A percentile compares a stretch with the other conserved stretches of the same genome.
phyloP scores from a whole-genome alignment of 2,329 filamentous ascomycete species.

The Venturia pyrina region DNA sequence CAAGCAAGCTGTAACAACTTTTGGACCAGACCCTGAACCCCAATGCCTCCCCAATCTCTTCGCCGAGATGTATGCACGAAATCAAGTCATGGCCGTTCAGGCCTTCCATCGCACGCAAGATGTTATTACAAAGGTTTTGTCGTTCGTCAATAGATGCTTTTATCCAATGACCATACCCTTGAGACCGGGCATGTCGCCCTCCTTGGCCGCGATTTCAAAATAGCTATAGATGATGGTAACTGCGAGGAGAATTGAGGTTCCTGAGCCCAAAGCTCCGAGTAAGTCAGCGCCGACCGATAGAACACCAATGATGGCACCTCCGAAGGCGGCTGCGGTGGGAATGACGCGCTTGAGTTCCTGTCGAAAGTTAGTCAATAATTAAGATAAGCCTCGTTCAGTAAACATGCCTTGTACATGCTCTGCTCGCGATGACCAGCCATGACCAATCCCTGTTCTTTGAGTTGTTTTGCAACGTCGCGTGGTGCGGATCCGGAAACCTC shows the following conservation, averaged over 20 bases:
- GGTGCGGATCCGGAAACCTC: conserved; percentile 97
- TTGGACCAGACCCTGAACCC: not conserved
- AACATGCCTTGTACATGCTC: conserved; percentile 82
- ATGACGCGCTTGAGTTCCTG: conserved; percentile 94
- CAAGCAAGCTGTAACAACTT: not conserved
- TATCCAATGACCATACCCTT: conserved; percentile 55
- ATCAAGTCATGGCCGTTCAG: not conserved
- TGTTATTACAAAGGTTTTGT: not conserved
- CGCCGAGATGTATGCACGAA: not conserved
- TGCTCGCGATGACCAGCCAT: conserved; percentile 99
- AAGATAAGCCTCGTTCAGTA: not conserved
- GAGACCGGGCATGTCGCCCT: conserved; percentile 81
- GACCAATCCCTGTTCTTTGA: conserved; percentile 98
- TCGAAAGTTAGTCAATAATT: not conserved
- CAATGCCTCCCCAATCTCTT: not conserved
- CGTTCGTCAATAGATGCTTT: conserved; percentile 4
- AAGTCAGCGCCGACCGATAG: conserved; percentile 93
- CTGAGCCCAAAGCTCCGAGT: conserved; percentile 88
- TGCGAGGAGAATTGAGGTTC: conserved; percentile 94
- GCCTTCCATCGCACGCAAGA: not conserved
- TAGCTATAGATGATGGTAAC: conserved; percentile 99
- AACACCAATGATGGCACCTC: conserved; percentile 96
- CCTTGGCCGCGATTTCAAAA: conserved; percentile 98
- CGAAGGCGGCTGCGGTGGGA: conserved; percentile 93
- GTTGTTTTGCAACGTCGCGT: conserved; percentile 96